Conservation (phyloP, 1,284 basidiomycete genomes). For the Athelia sp. region DNA sequence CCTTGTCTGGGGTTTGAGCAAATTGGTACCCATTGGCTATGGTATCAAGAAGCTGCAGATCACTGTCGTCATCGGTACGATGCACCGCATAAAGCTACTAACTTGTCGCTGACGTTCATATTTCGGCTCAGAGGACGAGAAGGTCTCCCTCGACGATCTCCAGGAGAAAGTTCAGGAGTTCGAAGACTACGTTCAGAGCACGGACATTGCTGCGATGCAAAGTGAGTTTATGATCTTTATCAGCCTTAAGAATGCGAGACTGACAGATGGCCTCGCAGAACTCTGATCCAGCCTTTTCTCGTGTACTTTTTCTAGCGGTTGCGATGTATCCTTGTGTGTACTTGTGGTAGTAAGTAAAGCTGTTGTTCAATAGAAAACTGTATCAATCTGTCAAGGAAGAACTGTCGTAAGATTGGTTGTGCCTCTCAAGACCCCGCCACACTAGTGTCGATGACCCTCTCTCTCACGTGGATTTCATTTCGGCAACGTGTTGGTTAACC, state of each 20-base stretch:
- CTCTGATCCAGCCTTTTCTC: conserved; percentile 20
- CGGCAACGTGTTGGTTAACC: too few relatives aligned
- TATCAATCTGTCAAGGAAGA: too few relatives aligned
- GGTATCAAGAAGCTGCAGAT: conserved; percentile 93
- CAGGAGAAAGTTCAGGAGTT: conserved; percentile 87
- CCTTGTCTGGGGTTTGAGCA: conserved; percentile 92
- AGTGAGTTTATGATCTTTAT: conserved; percentile 43
- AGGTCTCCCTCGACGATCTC: conserved; percentile 91
- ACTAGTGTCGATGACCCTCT: too few relatives aligned
- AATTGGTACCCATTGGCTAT: conserved; percentile 91
- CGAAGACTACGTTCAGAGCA: conserved; percentile 95
- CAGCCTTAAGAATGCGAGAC: neutral
- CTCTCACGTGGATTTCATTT: too few relatives aligned
- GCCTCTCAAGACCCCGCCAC: too few relatives aligned
- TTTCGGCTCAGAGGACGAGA: conserved; percentile 73
- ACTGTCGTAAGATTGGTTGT: too few relatives aligned
- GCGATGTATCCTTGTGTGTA: conserved; percentile 1
- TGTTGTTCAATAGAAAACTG: too few relatives aligned
- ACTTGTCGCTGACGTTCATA: conserved; percentile 8
- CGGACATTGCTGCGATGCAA: conserved; percentile 89
- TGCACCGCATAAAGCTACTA: conserved; percentile 3
- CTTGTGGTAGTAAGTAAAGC: too few relatives aligned
- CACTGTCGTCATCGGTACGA: conserved; percentile 88
- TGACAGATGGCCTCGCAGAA: conserved; percentile 25
- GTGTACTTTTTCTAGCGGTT: neutral